Evolutionary conservation across 345 rosid species (phyloP), one percentile per base, ranked within the genome.

Genomic region (Eucalyptus erythrocorys): DNA sequence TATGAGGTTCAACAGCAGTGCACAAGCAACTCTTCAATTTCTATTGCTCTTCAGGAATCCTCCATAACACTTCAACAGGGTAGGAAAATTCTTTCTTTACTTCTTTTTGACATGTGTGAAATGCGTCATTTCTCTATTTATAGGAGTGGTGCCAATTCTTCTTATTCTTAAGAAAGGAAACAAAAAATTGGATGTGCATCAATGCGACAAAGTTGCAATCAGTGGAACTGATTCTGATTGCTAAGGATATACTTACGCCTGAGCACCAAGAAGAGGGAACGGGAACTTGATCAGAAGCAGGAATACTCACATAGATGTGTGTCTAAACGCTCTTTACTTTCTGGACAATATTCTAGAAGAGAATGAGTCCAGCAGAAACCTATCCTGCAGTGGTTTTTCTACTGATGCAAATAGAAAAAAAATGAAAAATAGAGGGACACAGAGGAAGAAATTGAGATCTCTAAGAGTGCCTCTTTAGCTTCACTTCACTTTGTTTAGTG

Each of bases 1-100:
- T 97, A 95, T 91, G 90, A 48, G 66, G 85, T 97, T 92, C 98
- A 93, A 91, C 84, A 90, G 42, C 96, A 89, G 86, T 98, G 99
- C 92, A 5, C 89, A 57, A 4, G 91, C 34, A 92, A 93, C 89
- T 91, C 95, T 47, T 84, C 92, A 13, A 64, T 94, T 80, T 85
- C 94, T 68, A 89, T 93, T 90, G 27, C 87, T 10, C 61, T 90
- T 87, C 89, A 89, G 71, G 87, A 87, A 87, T 79, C 84, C 34
- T 45, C 87, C 51, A 57, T 91, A 53, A 4, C 61, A 42, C 64
- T 90, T 71, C 32, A 90, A 47, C 90, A 79, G 89, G 96, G 99
- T 95, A 94, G 85, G 45, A 76, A 76, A 76, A 76, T 10, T 76
- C 27, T 76, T 76, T 37, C 27, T 19, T 40, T 76, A 19, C 82